A percentile compares a stretch with the other conserved stretches of the same genome.
phyloP scores from a whole-genome alignment of 2,329 filamentous ascomycete genomes.

The Samsoniella hepiali region DNA sequence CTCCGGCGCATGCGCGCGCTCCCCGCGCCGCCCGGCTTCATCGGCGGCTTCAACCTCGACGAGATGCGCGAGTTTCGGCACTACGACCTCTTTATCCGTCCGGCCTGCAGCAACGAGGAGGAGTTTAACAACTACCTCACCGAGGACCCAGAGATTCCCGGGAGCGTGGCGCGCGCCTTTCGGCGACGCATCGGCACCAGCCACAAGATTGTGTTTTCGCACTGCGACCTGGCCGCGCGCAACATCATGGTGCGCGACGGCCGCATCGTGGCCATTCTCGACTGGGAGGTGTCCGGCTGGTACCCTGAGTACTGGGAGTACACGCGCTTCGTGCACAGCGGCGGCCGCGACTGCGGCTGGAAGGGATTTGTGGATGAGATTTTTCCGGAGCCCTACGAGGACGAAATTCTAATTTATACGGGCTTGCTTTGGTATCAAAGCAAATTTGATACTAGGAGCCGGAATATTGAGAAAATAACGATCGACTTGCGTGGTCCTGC shows the following conservation, averaged over 20 bases:
- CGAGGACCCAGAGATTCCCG: slow-evolving; percentile 6
- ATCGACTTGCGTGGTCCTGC: too few relatives aligned
- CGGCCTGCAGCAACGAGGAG: too few relatives aligned
- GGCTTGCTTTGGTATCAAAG: background rate
- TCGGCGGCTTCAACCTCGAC: slow-evolving; percentile 14
- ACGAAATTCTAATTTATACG: background rate
- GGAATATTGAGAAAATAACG: too few relatives aligned
- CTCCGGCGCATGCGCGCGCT: background rate
- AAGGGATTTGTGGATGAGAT: background rate
- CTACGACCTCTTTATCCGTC: slow-evolving; percentile 15
- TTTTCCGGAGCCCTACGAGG: background rate
- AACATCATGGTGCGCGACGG: slow-evolving; percentile 40
- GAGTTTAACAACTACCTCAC: too few relatives aligned
- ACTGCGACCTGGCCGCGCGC: slow-evolving; percentile 44
- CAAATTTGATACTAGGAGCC: background rate
- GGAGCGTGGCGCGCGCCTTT: too few relatives aligned
- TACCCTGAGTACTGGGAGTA: slow-evolving; percentile 38
- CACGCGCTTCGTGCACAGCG: slow-evolving; percentile 21
- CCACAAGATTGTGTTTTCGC: slow-evolving; percentile 41
- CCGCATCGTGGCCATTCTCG: slow-evolving; percentile 38
- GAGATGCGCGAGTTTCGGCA: too few relatives aligned
- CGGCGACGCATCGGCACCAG: too few relatives aligned
- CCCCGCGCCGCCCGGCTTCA: background rate
- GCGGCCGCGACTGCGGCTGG: background rate
- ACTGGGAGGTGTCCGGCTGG: slow-evolving; percentile 46